Evolutionary conservation across 2,329 filamentous ascomycete species (phyloP).

Genomic region (Alternaria sp.): DNA sequence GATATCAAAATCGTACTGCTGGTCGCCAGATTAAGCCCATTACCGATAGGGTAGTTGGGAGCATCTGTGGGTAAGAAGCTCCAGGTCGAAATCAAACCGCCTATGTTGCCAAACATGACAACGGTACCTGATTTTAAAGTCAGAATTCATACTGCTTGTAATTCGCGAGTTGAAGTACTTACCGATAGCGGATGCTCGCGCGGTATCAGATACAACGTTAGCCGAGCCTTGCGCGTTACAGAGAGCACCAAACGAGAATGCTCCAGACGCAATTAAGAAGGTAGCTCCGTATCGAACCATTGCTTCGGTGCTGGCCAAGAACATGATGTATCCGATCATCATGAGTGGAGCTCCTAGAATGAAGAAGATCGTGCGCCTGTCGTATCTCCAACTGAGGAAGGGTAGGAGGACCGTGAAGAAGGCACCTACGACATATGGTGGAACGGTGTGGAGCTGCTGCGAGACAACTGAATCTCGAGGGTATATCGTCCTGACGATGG

Average conservation of each 20-base stretch:
- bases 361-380: constrained; percentile 69
- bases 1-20: constrained; percentile 65
- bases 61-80: constrained; percentile 69
- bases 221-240: constrained; percentile 73
- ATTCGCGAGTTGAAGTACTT: background rate
- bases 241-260: constrained; percentile 71
- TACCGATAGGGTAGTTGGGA: constrained; percentile 75
- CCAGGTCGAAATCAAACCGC: constrained; percentile 73
- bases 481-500: constrained; percentile 75
- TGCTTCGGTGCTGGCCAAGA: constrained; percentile 63
- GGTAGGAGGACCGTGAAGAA: constrained; percentile 72
- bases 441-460: constrained; percentile 75
- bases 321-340: constrained; percentile 75
- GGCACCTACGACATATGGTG: constrained; percentile 73
- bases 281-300: constrained; percentile 73
- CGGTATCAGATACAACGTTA: constrained; percentile 76
- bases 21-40: constrained; percentile 74
- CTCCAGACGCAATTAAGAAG: constrained; percentile 72
- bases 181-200: constrained; percentile 70
- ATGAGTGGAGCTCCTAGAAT: constrained; percentile 68
- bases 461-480: constrained; percentile 64
- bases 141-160: background rate
- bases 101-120: constrained; percentile 78
- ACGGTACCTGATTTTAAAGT: constrained; percentile 55
- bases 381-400: constrained; percentile 67